Percentiles rank a stretch among this genome's conserved stretches.
phyloP scores from a whole-genome alignment of 306 rosid genomes.

The Prunus mira region DNA sequence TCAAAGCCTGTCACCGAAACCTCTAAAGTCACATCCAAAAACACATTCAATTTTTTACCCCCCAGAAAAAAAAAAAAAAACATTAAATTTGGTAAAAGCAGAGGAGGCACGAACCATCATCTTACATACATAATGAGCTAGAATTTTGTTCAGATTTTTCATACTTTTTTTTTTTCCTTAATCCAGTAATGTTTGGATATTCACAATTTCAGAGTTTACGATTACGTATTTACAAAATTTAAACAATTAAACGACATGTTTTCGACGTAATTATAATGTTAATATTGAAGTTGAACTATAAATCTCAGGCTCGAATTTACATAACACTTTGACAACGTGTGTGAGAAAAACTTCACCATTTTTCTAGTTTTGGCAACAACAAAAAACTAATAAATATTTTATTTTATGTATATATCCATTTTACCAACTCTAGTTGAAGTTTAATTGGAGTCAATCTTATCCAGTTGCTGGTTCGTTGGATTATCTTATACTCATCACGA shows the following conservation, averaged over 20 bases:
- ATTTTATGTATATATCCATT: not conserved
- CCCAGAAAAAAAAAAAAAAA: not conserved
- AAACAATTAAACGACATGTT: no score
- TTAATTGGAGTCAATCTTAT: no score
- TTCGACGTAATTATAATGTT: no score
- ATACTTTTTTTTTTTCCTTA: not conserved
- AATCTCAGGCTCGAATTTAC: rapidly evolving
- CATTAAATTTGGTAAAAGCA: not conserved
- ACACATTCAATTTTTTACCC: no score
- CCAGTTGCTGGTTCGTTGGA: no score
- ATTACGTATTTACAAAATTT: no score
- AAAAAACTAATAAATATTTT: not conserved
- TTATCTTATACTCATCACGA: not conserved
- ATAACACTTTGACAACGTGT: no score
- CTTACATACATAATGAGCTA: not conserved
- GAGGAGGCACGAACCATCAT: not conserved
- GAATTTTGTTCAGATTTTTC: not conserved
- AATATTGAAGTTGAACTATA: no score
- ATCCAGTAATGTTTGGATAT: not conserved
- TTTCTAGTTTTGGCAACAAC: no score
- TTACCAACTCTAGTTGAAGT: no score
- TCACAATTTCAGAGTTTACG: no score
- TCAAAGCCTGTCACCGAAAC: not conserved
- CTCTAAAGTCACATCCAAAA: not conserved
- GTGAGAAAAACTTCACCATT: rapidly evolving